These are phyloP conservation scores for Torulaspora microellipsoides DNA, from an alignment of 805 yeast genomes.

Conservation along the genomic window DNA sequence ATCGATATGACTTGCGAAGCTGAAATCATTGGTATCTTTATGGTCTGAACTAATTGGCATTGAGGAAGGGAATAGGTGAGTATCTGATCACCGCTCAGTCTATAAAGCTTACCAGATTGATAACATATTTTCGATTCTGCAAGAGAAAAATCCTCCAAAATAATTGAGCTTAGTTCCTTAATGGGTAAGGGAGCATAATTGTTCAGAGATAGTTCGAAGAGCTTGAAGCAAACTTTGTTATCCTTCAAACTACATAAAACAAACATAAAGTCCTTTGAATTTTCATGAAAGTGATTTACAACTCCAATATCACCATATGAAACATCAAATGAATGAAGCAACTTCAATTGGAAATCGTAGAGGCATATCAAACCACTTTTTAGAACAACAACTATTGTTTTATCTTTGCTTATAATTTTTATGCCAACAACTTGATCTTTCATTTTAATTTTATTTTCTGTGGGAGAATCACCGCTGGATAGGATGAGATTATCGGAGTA, in stretches of 20 bases:
- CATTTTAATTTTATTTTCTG: slow-evolving; percentile 13
- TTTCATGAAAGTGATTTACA: slow-evolving; percentile 23
- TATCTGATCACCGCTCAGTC: slow-evolving; percentile 17
- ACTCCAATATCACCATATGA: slow-evolving; percentile 22
- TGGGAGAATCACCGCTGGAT: slow-evolving; percentile 14
- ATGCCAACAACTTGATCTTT: slow-evolving; percentile 18
- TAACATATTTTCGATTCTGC: slow-evolving; percentile 23
- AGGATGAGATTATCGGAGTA: slow-evolving; percentile 13
- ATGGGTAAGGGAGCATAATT: slow-evolving; percentile 11
- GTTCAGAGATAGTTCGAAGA: slow-evolving; percentile 18
- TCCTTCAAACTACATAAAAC: slow-evolving; percentile 22
- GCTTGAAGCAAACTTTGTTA: slow-evolving; percentile 23
- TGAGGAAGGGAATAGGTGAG: slow-evolving; percentile 25
- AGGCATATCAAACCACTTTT: slow-evolving; percentile 30
- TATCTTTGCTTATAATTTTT: slow-evolving; percentile 17
- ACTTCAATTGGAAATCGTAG: slow-evolving; percentile 24
- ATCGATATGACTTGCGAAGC: slow-evolving; percentile 19
- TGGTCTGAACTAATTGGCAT: slow-evolving; percentile 20
- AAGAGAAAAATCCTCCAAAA: slow-evolving; percentile 21
- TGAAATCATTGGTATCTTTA: slow-evolving; percentile 26
- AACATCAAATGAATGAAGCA: slow-evolving; percentile 21
- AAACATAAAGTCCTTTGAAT: slow-evolving; percentile 16
- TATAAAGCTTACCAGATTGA: slow-evolving; percentile 29
- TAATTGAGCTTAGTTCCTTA: slow-evolving; percentile 26
- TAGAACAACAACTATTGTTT: slow-evolving; percentile 24